Base-by-base conservation (phyloP, 768 basidiomycete genomes). In the Russula virescens region DNA sequence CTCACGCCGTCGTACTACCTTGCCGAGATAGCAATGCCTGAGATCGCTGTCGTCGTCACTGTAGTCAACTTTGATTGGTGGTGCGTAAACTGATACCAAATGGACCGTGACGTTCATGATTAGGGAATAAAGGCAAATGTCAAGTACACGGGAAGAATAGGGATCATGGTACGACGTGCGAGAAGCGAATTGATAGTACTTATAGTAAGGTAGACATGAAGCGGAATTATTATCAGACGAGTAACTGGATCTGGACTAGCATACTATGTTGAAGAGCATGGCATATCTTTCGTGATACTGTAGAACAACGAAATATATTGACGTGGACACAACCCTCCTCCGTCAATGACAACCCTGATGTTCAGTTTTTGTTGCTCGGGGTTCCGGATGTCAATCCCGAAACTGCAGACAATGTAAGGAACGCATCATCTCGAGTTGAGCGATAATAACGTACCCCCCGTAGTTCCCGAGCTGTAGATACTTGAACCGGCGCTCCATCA, bases 1-100 rank as follows among this genome's bases (percentile, higher is more conserved):
- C 72, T 97, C 34, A 95, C 92, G 2, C 80, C 94, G 1, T 93
- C 95, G 70, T 95, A 94, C 69, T 98, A 91, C 69, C 82, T 98
- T 6, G 81, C 87, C 18, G 92, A 94, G 70, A 78, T 96, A 66
- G 92, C 92, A 0, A 76, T 76, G 8, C 73, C 80, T 0, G 93
- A 96, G 61, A 81, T 87, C 11, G 80, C 83, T 14, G 87, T 97
- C 13, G 75, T 85, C 18, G 91, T 98, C 0, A 80, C 80, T 0
- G 76, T 77, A 65, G 77, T 75, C 28, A 95, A 98, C 74, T 98
- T 98, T 73, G 77, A 31, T 72, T 72, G 16, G 94, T 95, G 3
- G 75, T 98, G 23, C 66, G 73, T 2, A 83, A 83, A 60, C 78
- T 95, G 2, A 78, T 87, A 18, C 91, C 93, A 4, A 91, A 25